Evolutionary conservation across 1,284 basidiomycete species (phyloP).

Genomic region (Ustilago cynodontis): DNA sequence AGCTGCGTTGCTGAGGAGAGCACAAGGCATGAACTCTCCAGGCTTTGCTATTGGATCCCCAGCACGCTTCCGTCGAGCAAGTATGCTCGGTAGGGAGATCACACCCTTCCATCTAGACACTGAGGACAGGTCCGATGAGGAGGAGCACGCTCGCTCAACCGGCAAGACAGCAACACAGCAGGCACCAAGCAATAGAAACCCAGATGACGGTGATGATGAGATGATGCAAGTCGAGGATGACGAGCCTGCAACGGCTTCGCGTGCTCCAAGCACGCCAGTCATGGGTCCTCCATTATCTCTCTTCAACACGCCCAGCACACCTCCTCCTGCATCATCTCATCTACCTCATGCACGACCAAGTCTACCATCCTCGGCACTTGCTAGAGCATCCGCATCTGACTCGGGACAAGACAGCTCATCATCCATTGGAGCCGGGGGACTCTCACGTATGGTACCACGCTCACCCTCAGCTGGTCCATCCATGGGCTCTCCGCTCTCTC

Average conservation of each 20-base stretch:
- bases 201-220: conserved; percentile 45
- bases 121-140: conserved; percentile 26
- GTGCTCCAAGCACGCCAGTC: conserved; percentile 27
- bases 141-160: neutral
- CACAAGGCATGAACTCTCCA: conserved; percentile 37
- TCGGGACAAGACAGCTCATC: conserved; percentile 53
- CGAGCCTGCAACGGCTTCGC: conserved; percentile 11
- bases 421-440: conserved; percentile 23
- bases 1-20: conserved; percentile 28
- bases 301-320: conserved; percentile 30
- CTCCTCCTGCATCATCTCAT: conserved; percentile 29
- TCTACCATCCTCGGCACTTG: conserved; percentile 21
- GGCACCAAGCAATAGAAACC: conserved; percentile 12
- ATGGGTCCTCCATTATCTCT: conserved; percentile 41
- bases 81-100: conserved; percentile 59
- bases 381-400: conserved; percentile 39
- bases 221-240: conserved; percentile 46
- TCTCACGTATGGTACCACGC: conserved; percentile 15
- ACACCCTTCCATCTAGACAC: conserved; percentile 43
- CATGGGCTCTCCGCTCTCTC: conserved; percentile 25
- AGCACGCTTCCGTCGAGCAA: conserved; percentile 49
- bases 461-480: conserved; percentile 28
- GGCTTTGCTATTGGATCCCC: conserved; percentile 35
- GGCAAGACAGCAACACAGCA: conserved; percentile 10
- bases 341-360: conserved; percentile 2